Percentiles rank a stretch among this genome's conserved stretches.
phyloP scores from a whole-genome alignment of 345 rosid species.

The Reutealis trisperma region DNA sequence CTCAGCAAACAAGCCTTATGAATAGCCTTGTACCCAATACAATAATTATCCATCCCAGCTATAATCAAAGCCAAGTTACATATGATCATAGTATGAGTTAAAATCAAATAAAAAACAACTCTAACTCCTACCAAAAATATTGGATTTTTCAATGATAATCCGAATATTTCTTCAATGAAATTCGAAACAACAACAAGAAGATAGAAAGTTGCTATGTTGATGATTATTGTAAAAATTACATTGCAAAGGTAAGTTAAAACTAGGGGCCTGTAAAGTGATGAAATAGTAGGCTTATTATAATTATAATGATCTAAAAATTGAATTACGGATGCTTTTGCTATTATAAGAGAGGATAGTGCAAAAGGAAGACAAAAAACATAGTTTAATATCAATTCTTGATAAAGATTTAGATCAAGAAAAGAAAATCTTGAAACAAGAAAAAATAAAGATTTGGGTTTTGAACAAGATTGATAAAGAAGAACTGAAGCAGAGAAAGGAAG shows the following conservation, averaged over 20 bases:
- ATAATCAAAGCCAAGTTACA: constrained; percentile 41
- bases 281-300: background rate
- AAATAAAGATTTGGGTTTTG: background rate
- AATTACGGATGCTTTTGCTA: constrained; percentile 40
- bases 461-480: constrained; percentile 25
- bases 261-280: constrained; percentile 25
- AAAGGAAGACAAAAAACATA: constrained; percentile 22
- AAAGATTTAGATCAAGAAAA: background rate
- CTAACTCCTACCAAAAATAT: background rate
- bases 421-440: background rate
- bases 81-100: constrained; percentile 13
- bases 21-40: constrained; percentile 31
- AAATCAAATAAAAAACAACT: background rate
- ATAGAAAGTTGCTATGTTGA: constrained; percentile 9
- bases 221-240: constrained; percentile 19
- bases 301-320: constrained; percentile 23
- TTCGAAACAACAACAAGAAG: constrained; percentile 11
- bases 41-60: constrained; percentile 14
- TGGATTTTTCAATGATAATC: constrained; percentile 1
- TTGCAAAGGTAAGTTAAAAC: constrained; percentile 29
- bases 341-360: constrained; percentile 29
- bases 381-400: constrained; percentile 2
- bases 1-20: constrained; percentile 26
- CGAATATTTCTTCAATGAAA: background rate
- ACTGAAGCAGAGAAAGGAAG: constrained; percentile 48